Conservation (phyloP, 805 yeast genomes). For the Tetrapisispora pingtungensis region DNA sequence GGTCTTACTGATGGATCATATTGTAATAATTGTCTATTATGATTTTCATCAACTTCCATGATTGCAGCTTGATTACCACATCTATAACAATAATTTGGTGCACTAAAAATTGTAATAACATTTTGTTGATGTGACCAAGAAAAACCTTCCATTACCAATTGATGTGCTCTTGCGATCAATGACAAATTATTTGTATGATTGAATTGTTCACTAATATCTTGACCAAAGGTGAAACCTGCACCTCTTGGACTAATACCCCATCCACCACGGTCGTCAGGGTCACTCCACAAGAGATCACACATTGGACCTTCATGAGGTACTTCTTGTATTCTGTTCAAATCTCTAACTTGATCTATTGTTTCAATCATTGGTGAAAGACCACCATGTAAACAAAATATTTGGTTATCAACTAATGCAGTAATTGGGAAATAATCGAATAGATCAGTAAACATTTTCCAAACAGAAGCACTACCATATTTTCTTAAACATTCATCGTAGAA, state of each 20-base stretch:
- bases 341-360: constrained; percentile 85
- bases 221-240: constrained; percentile 97
- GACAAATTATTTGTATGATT: constrained; percentile 81
- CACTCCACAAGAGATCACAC: constrained; percentile 96
- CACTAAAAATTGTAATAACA: constrained; percentile 88
- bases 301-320: constrained; percentile 97
- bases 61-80: constrained; percentile 98
- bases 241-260: constrained; percentile 98
- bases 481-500: constrained; percentile 92
- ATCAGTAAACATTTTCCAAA: constrained; percentile 89
- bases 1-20: constrained; percentile 96
- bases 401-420: constrained; percentile 85
- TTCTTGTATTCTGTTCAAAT: constrained; percentile 83
- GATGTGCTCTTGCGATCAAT: constrained; percentile 90
- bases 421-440: constrained; percentile 87
- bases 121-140: constrained; percentile 91
- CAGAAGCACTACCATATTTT: constrained; percentile 85
- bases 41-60: constrained; percentile 94
- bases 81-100: constrained; percentile 94
- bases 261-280: constrained; percentile 95
- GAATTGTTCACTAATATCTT: constrained; percentile 86
- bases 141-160: constrained; percentile 95
- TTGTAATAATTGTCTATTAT: constrained; percentile 83
- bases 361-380: constrained; percentile 93
- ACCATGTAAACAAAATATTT: constrained; percentile 87